These are phyloP conservation scores for Blastobotrys ciferrii DNA, from an alignment of 1,139 yeast genomes.

Conservation along the genomic window DNA sequence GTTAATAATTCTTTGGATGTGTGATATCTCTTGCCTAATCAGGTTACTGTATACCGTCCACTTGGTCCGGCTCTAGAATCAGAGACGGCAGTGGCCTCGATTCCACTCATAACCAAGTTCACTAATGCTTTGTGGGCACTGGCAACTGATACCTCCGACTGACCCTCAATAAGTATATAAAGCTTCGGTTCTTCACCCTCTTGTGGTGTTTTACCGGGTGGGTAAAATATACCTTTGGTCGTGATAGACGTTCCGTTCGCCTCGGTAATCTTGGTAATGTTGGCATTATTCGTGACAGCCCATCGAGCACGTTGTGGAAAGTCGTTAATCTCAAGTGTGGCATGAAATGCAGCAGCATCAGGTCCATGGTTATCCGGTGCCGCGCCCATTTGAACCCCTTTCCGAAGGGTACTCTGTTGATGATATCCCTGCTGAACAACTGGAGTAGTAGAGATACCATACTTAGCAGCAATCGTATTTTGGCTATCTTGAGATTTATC, in stretches of 20 bases:
- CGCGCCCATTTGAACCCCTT: conserved; percentile 41
- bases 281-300: conserved; percentile 72
- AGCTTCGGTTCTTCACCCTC: conserved; percentile 67
- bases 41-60: conserved; percentile 4
- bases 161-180: conserved; percentile 76
- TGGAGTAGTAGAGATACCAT: conserved; percentile 8
- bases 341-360: conserved; percentile 63
- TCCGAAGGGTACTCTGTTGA: not conserved
- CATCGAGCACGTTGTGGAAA: conserved; percentile 82
- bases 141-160: conserved; percentile 59
- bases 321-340: conserved; percentile 77
- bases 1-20: not conserved
- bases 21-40: not conserved
- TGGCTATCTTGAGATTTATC: not conserved
- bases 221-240: conserved; percentile 74
- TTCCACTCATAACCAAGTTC: conserved; percentile 59
- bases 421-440: conserved; percentile 8
- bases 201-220: conserved; percentile 50
- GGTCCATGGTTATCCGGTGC: conserved; percentile 65
- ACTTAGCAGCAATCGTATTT: conserved; percentile 13
- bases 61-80: conserved; percentile 21
- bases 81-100: conserved; percentile 35
- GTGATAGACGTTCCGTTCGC: conserved; percentile 78
- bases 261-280: conserved; percentile 63
- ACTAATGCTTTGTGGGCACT: conserved; percentile 66